Conservation (phyloP, 202 grass and related monocot genomes). For the Elaeis oleifera region DNA sequence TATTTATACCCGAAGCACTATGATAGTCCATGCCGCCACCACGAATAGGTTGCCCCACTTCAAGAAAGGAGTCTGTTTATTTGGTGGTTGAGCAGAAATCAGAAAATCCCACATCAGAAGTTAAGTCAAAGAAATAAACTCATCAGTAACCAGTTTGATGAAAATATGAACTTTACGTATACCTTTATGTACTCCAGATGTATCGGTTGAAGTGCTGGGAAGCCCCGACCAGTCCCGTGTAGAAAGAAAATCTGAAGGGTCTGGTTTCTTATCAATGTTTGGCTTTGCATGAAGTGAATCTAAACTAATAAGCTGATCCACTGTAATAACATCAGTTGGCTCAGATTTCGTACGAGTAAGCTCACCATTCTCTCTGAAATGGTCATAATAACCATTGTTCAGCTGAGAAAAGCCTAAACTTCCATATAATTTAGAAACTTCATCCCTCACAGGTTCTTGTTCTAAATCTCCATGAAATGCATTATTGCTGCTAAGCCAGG, state of each 20-base stretch:
- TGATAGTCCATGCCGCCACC: slow-evolving; percentile 22
- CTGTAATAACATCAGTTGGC: slow-evolving; percentile 6
- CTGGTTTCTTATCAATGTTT: slow-evolving; percentile 30
- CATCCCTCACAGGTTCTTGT: slow-evolving; percentile 31
- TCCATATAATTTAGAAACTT: slow-evolving; percentile 37
- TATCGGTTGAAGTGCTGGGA: slow-evolving; percentile 35
- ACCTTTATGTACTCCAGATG: slow-evolving; percentile 1
- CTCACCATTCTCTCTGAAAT: slow-evolving; percentile 45
- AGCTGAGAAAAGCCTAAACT: slow-evolving; percentile 49
- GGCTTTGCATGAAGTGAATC: slow-evolving; percentile 22
- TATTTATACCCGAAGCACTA: slow-evolving; percentile 22
- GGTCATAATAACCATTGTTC: slow-evolving; percentile 83
- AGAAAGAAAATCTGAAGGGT: slow-evolving; percentile 21
- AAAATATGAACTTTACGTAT: not conserved
- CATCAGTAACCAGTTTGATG: not conserved
- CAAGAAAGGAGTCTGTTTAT: slow-evolving; percentile 34
- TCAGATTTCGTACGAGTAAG: slow-evolving; percentile 1
- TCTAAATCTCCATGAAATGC: slow-evolving; percentile 1
- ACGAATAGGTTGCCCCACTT: slow-evolving; percentile 28
- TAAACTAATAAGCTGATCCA: slow-evolving; percentile 12
- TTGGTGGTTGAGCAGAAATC: slow-evolving; percentile 12
- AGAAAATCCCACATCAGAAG: not conserved
- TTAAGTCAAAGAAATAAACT: not conserved
- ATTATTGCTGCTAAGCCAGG: slow-evolving; percentile 23
- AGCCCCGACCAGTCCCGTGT: slow-evolving; percentile 28